Evolutionary conservation across 2,329 filamentous ascomycete species (phyloP).

Genomic region (Hypoxylon sp.): DNA sequence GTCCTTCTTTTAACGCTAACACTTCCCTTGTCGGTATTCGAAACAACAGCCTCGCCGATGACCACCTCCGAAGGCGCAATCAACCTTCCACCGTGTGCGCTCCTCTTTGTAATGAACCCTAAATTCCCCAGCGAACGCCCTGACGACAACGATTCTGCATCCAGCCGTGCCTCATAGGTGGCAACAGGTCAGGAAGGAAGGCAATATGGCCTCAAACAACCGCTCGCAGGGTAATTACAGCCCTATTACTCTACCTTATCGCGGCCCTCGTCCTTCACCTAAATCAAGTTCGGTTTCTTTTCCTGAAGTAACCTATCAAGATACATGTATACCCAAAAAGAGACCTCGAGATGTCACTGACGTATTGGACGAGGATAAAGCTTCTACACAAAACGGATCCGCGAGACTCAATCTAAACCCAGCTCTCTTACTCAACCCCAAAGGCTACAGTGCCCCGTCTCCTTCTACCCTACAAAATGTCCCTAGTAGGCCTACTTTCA

Average conservation of each 20-base stretch:
- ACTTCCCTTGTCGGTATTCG: constrained; percentile 18
- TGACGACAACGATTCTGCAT: constrained; percentile 38
- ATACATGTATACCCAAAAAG: constrained; percentile 26
- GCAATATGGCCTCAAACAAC: constrained; percentile 56
- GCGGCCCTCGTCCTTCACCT: constrained; percentile 10
- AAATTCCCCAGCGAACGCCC: constrained; percentile 13
- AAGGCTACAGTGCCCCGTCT: constrained; percentile 51
- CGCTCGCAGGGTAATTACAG: constrained; percentile 54
- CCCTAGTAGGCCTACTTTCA: constrained; percentile 48
- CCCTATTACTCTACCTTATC: constrained; percentile 21
- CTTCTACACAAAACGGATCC: constrained; percentile 49
- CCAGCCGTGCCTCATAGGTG: constrained; percentile 32
- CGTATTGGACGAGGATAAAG: constrained; percentile 43
- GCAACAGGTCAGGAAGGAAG: constrained; percentile 30
- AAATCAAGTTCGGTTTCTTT: constrained; percentile 14
- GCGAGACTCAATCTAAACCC: constrained; percentile 58
- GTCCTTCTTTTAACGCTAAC: neutral
- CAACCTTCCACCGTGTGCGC: constrained; percentile 15
- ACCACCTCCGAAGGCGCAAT: constrained; percentile 23
- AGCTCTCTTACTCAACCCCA: constrained; percentile 60
- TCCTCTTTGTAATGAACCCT: constrained; percentile 44
- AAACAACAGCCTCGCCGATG: constrained; percentile 37
- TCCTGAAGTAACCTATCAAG: constrained; percentile 16
- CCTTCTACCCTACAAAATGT: constrained; percentile 36
- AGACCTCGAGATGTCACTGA: constrained; percentile 47